Evolutionary conservation across 1,284 basidiomycete species (phyloP).

Genomic region (Heliocybe sulcata): DNA sequence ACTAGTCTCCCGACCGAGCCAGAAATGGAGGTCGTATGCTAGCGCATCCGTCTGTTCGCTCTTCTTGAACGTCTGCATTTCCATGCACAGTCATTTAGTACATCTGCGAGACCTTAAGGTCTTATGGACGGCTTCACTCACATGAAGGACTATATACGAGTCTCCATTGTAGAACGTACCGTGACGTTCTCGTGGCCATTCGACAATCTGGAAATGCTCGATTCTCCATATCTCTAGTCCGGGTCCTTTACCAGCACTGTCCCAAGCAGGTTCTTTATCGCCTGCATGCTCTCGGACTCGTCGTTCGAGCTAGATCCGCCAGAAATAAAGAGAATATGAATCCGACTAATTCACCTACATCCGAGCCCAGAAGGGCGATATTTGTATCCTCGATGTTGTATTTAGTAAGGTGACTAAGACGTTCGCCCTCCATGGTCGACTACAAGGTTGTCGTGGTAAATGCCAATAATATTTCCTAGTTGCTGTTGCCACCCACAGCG

Average conservation of each 20-base stretch:
- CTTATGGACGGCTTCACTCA: constrained; percentile 19
- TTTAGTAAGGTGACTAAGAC: constrained; percentile 19
- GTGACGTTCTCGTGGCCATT: constrained; percentile 42
- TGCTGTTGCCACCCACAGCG: too few relatives aligned
- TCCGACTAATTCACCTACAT: constrained; percentile 29
- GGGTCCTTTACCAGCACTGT: constrained; percentile 30
- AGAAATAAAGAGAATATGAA: background rate
- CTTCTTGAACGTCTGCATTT: constrained; percentile 46
- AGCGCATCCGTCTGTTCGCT: constrained; percentile 36
- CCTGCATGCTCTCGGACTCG: constrained; percentile 45
- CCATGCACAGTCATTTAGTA: background rate
- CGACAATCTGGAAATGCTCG: constrained; percentile 47
- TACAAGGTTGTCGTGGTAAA: too few relatives aligned
- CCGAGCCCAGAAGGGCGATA: constrained; percentile 53
- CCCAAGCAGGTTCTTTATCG: constrained; percentile 46
- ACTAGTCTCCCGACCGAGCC: constrained; percentile 51
- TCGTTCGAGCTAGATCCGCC: constrained; percentile 42
- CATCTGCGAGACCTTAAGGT: background rate
- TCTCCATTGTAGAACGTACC: constrained; percentile 59
- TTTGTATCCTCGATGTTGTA: constrained; percentile 58
- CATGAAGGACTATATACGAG: constrained; percentile 57
- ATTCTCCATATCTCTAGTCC: constrained; percentile 54
- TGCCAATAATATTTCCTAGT: too few relatives aligned
- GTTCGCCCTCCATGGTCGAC: background rate
- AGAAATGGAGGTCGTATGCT: constrained; percentile 58